These are phyloP conservation scores for Stemphylium beticola DNA, from an alignment of 2,329 filamentous ascomycete species.

Conservation along the genomic window DNA sequence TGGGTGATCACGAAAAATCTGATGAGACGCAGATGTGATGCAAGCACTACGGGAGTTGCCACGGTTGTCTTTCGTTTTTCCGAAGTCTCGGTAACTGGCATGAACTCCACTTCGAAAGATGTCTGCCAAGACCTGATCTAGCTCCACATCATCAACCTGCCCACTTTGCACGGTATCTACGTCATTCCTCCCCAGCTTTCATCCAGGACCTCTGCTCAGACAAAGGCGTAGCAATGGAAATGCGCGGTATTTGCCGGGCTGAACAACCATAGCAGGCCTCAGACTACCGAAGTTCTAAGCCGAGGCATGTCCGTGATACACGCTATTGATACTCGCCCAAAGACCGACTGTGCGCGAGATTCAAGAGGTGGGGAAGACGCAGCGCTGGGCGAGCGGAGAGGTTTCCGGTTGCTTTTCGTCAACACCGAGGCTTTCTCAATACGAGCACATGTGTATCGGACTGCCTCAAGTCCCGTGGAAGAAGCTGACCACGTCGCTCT, in stretches of 20 bases:
- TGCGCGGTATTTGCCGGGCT: background rate
- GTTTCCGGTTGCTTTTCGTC: slow-evolving; percentile 1
- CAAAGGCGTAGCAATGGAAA: background rate
- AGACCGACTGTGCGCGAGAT: background rate
- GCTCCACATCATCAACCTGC: background rate
- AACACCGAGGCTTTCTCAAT: background rate
- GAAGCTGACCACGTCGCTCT: background rate
- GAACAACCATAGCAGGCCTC: background rate
- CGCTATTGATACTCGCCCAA: slow-evolving; percentile 2
- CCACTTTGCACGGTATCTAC: background rate
- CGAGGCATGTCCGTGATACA: slow-evolving; percentile 3
- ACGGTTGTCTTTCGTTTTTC: background rate
- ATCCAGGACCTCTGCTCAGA: background rate
- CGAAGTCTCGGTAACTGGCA: slow-evolving; percentile 7
- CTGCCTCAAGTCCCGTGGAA: slow-evolving; percentile 5
- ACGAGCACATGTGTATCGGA: slow-evolving; percentile 10
- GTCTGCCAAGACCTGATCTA: slow-evolving; percentile 7
- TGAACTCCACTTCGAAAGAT: slow-evolving; percentile 1
- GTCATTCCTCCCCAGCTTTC: background rate
- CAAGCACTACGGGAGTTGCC: background rate
- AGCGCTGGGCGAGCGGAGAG: background rate
- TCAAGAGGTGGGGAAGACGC: slow-evolving; percentile 2
- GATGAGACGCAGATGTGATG: background rate
- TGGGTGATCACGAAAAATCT: slow-evolving; percentile 4
- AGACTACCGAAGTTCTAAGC: background rate